These are phyloP conservation scores for Ricinus communis DNA, from an alignment of 345 rosid genomes.

Conservation along the genomic window DNA sequence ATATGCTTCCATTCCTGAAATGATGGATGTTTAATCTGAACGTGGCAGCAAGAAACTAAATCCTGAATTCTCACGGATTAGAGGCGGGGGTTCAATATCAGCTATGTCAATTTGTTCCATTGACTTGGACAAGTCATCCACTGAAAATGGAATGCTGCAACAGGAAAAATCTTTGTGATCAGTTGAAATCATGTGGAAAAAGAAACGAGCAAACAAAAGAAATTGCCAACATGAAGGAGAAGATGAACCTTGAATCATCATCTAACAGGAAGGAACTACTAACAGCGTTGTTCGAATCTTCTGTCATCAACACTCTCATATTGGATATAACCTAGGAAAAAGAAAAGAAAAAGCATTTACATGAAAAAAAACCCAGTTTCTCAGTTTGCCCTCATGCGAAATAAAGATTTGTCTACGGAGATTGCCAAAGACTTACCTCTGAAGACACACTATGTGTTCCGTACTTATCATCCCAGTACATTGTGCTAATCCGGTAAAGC, in stretches of 20 bases:
- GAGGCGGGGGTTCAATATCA: conserved; percentile 86
- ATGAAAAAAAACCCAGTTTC: not conserved
- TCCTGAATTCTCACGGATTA: conserved; percentile 83
- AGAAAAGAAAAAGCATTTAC: not conserved
- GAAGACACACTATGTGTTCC: conserved; percentile 86
- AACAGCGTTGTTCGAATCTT: conserved; percentile 92
- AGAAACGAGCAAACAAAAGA: not conserved
- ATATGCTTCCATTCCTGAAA: not conserved
- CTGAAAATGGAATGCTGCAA: conserved; percentile 95
- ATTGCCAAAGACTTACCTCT: conserved; percentile 79
- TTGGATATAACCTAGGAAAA: conserved; percentile 69
- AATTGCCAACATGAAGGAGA: not conserved
- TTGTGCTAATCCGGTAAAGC: conserved; percentile 80
- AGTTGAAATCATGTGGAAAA: not conserved
- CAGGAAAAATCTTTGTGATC: not conserved
- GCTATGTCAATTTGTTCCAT: conserved; percentile 84
- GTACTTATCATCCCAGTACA: conserved; percentile 99
- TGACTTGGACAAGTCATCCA: conserved; percentile 91
- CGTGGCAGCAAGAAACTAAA: conserved; percentile 88
- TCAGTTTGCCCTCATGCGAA: conserved; percentile 12
- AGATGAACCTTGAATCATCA: conserved; percentile 85
- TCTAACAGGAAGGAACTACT: conserved; percentile 91
- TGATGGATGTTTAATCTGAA: conserved; percentile 38
- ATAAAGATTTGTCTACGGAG: no score
- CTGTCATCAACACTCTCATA: conserved; percentile 94